Conservation (phyloP, 2,329 filamentous ascomycete genomes). For the Beauveria varroae region DNA sequence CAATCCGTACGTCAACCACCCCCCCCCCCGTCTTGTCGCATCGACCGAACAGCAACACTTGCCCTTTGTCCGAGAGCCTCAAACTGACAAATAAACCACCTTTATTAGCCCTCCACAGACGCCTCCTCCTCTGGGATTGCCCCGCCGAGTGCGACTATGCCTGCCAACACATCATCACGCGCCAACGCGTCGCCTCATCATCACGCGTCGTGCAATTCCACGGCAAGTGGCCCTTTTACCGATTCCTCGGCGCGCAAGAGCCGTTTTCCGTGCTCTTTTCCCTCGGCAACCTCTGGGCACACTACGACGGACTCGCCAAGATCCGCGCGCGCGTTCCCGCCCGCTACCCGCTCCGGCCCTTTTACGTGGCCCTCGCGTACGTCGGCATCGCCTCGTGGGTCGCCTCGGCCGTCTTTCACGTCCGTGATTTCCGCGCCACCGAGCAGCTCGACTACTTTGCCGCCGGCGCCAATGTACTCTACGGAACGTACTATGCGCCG, state of each 20-base stretch:
- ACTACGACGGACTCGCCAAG: slow-evolving; percentile 66
- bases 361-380: slow-evolving; percentile 73
- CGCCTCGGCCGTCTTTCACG: slow-evolving; percentile 88
- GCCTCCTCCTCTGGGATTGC: slow-evolving; percentile 87
- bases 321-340: slow-evolving; percentile 63
- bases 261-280: slow-evolving; percentile 91
- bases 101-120: slow-evolving; percentile 71
- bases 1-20: slow-evolving; percentile 57
- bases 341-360: slow-evolving; percentile 68
- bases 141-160: slow-evolving; percentile 93
- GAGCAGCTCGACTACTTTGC: slow-evolving; percentile 97
- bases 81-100: not conserved
- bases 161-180: slow-evolving; percentile 89
- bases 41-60: not conserved
- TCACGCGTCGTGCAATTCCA: slow-evolving; percentile 83
- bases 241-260: slow-evolving; percentile 89
- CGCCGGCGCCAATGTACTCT: slow-evolving; percentile 82
- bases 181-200: slow-evolving; percentile 56
- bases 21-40: slow-evolving; percentile 10
- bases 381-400: slow-evolving; percentile 78
- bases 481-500: slow-evolving; percentile 79
- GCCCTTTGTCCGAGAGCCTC: not conserved
- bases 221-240: slow-evolving; percentile 96
- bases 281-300: slow-evolving; percentile 81
- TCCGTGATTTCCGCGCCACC: slow-evolving; percentile 73